Evolutionary conservation across 805 yeast genomes (phyloP), one percentile per base, ranked within the genome.

Genomic region (Candida coleopterorum): DNA sequence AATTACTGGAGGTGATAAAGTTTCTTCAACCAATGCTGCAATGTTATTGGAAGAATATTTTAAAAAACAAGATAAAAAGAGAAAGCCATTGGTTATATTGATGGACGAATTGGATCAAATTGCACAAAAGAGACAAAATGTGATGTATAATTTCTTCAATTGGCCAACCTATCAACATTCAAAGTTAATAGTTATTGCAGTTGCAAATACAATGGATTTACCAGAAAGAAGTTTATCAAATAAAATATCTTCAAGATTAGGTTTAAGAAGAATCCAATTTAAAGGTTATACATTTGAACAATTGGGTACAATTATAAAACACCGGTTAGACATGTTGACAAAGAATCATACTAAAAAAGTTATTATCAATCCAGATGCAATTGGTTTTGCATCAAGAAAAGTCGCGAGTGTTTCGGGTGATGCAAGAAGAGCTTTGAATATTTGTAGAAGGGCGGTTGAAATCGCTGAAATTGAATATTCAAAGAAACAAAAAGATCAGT

Each of bases 321-420:
- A 80, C 39, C 66, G 96, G 41, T 67, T 93, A 28, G 79, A 76
- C 14, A 54, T 46, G 60, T 49, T 53, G 51, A 61, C 62, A 6
- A 55, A 51, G 26, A 48, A 20, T 49, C 55, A 42, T 51, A 52
- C 54, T 30, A 56, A 70, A 42, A 73, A 72, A 34, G 67, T 77
- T 35, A 54, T 64, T 4, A 67, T 77, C 11, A 67, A 70, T 12
- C 65, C 70, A 15, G 95, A 85, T 52, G 96, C 98, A 0, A 76
- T 89, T 45, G 90, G 83, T 40, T 88, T 84, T 65, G 96, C 96
- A 0, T 78, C 96, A 2, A 74, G 97, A 59, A 89, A 88, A 56
- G 94, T 93, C 29, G 96, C 97, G 4, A 79, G 93, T 60, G 97
- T 93, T 3, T 85, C 94, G 55, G 98, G 99, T 40, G 99, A 93